Conservation (phyloP, 1,284 basidiomycete genomes). For the Golubevia sp. region DNA sequence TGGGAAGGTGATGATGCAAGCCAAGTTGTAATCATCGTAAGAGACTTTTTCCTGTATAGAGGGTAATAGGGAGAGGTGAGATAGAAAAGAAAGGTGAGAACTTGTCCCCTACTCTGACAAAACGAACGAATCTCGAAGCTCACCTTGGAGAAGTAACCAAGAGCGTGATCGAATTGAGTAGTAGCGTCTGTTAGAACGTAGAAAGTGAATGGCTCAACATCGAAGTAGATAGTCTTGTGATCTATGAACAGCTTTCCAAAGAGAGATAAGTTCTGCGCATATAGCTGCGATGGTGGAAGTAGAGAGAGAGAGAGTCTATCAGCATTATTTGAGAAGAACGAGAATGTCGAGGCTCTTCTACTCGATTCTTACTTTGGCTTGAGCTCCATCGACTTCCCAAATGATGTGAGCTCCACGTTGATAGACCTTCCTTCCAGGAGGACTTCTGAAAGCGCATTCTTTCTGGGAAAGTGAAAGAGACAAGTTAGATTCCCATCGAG, state of each 20-base stretch:
- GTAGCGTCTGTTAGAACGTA: conserved; percentile 87
- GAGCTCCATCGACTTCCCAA: conserved; percentile 91
- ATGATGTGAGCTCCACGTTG: conserved; percentile 86
- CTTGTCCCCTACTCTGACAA: not conserved
- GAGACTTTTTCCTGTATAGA: conserved; percentile 82
- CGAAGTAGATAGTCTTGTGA: conserved; percentile 95
- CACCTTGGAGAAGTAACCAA: conserved; percentile 96
- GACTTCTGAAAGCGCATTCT: conserved; percentile 73
- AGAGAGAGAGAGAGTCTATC: not conserved
- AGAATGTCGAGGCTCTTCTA: not conserved
- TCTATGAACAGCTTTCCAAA: conserved; percentile 99
- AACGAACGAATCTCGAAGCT: conserved; percentile 2
- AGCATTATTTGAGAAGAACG: conserved; percentile 2
- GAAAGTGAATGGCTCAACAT: conserved; percentile 73
- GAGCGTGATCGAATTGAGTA: conserved; percentile 77
- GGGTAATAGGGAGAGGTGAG: not conserved
- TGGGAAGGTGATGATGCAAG: conserved; percentile 93
- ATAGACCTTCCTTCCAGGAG: conserved; percentile 89
- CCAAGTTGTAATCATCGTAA: conserved; percentile 95
- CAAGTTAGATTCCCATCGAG: not conserved
- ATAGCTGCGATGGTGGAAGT: conserved; percentile 80
- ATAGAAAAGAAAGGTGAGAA: conserved; percentile 5
- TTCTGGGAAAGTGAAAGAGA: conserved; percentile 65
- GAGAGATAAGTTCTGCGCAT: conserved; percentile 90
- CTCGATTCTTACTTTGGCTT: conserved; percentile 71